Evolutionary conservation across 2,329 filamentous ascomycete genomes (phyloP), one percentile per base, ranked within the genome.

Genomic region (Aspergillus sp.): DNA sequence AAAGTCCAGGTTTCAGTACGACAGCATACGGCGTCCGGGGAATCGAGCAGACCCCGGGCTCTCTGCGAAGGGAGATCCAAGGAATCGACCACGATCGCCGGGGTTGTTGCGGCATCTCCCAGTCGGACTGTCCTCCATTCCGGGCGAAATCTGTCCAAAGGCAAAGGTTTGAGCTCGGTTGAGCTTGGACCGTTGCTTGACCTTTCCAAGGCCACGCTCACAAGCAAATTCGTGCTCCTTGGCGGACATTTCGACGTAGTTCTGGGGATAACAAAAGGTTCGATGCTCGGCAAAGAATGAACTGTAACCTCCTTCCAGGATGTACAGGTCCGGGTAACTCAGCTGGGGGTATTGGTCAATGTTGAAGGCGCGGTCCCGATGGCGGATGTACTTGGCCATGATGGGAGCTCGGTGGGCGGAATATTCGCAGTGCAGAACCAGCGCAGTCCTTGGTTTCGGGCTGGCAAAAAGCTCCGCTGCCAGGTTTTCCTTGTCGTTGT

Each of bases 391-490:
- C 69, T 95, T 92, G 53, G 95, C 95, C 90, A 98, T 98, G 64
- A 96, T 88, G 51, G 95, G 95, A 50, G 95, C 95, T 63, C 95
- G 91, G 75, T 98, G 94, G 45, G 92, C 94, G 36, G 95, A 98
- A 78, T 98, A 99, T 79, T 99, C 95, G 85, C 95, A 99, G 80
- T 99, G 95, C 69, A 99, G 91, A 66, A 99, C 88, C 63, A 99
- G 78, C 11, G 97, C 82, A 0, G 92, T 95, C 66, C 87, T 89
- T 53, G 88, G 85, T 51, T 85, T 79, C 69, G 88, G 86, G 18
- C 84, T 82, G 31, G 86, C 79, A 75, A 99, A 96, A 52, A 99
- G 85, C 66, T 93, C 87, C 57, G 82, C 82, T 9, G 92, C 87
- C 59, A 99, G 83, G 61, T 90, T 80, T 70, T 99, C 94, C 78